phyloP scores from a whole-genome alignment of 306 rosid genomes.

The Dalbergia cochinchinensis region DNA sequence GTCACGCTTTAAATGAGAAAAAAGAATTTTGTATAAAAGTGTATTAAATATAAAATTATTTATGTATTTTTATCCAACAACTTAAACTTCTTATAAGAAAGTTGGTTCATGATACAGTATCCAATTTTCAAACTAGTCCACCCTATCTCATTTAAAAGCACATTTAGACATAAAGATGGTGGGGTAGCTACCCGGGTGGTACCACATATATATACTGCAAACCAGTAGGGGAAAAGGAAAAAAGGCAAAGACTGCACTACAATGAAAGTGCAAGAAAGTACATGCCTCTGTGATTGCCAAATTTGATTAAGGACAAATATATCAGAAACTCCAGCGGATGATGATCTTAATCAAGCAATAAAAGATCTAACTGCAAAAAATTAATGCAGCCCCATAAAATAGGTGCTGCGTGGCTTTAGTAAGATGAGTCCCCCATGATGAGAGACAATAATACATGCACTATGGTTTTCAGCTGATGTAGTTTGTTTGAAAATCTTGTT shows the following conservation, averaged over 20 bases:
- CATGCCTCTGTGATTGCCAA: constrained; percentile 36
- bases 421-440: constrained; percentile 22
- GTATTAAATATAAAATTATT: no score
- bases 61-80: no score
- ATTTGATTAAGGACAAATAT: constrained; percentile 42
- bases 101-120: no score
- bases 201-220: background rate
- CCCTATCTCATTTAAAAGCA: background rate
- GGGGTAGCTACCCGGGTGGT: constrained; percentile 4
- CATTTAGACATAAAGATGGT: background rate
- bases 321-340: background rate
- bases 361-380: background rate
- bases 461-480: constrained; percentile 33
- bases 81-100: no score
- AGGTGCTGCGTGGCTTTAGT: constrained; percentile 3
- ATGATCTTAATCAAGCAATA: constrained; percentile 37
- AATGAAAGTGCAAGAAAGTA: constrained; percentile 48
- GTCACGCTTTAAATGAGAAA: no score
- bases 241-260: constrained; percentile 5
- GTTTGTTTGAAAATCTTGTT: constrained; percentile 27
- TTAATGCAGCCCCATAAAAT: constrained; percentile 34
- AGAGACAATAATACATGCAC: constrained; percentile 32
- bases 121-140: no score
- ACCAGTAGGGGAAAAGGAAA: constrained; percentile 7
- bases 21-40: no score